Evolutionary conservation across 352 stramenopile genomes (phyloP).

Genomic region (Globisporangium orthogonon): DNA sequence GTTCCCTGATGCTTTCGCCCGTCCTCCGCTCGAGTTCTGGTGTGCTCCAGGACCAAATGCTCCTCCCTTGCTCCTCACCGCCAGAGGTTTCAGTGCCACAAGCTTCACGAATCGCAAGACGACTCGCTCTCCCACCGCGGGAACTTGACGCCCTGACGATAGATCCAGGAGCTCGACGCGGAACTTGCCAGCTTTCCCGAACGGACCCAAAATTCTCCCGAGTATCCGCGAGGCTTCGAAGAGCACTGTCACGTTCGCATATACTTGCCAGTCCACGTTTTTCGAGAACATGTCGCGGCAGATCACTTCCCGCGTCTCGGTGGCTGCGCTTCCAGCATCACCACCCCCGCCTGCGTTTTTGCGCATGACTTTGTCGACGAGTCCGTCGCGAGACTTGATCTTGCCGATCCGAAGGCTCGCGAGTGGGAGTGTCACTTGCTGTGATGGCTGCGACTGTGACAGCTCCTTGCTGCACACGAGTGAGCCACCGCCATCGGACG

Average conservation of each 20-base stretch:
- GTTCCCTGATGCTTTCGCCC: slow-evolving; percentile 5
- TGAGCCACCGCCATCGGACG: not conserved
- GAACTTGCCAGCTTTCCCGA: slow-evolving; percentile 83
- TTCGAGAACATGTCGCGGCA: slow-evolving; percentile 76
- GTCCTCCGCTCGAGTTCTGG: not conserved
- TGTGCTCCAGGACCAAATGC: not conserved
- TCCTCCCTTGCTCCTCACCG: slow-evolving; percentile 16
- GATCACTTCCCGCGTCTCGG: slow-evolving; percentile 28
- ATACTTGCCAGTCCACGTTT: slow-evolving; percentile 64
- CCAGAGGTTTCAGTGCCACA: slow-evolving; percentile 28
- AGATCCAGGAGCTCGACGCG: slow-evolving; percentile 26
- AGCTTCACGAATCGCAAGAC: slow-evolving; percentile 64
- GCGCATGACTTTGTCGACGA: slow-evolving; percentile 51
- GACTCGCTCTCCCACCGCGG: slow-evolving; percentile 32
- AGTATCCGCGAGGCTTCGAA: slow-evolving; percentile 30
- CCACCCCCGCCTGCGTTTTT: not conserved
- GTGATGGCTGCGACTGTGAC: not conserved
- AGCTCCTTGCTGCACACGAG: not conserved
- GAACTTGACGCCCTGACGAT: slow-evolving; percentile 2
- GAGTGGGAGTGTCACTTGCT: slow-evolving; percentile 18
- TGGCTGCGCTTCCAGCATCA: not conserved
- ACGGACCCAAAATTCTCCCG: slow-evolving; percentile 54
- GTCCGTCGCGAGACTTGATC: slow-evolving; percentile 49
- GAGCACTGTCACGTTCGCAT: slow-evolving; percentile 37
- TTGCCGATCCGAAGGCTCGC: slow-evolving; percentile 40